Base-by-base conservation (phyloP, 306 rosid genomes). In the Vigna reflexopilosa region DNA sequence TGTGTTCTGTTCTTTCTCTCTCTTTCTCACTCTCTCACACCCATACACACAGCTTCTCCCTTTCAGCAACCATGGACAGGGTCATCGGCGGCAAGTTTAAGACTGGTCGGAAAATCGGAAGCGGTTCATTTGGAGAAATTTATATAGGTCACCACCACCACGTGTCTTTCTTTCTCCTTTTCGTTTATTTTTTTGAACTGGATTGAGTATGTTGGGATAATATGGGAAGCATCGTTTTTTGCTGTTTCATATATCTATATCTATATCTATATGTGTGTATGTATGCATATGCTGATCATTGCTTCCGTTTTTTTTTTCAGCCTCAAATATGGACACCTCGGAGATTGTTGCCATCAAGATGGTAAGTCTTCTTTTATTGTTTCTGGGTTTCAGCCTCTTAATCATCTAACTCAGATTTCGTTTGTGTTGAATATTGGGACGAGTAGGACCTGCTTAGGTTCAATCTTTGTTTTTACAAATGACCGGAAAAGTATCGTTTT, bases 41-140 rank as follows among this genome's bases (percentile, higher is more conserved):
- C 3, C 45, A 30, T 5, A 30, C 49, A 42, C 67, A 15, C 45
- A 9, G 47, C 47, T 40, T 6, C 20, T 44, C 48, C 14, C 48
- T 44, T 44, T 9, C 48, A 10, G 73, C 40, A 5, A 69, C 19
- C 50, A 91, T 91, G 96, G 92, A 91, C 84, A 84, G 92, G 80
- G 63, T 91, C 51, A 40, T 89, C 16, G 97, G 86, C 2, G 92
- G 86, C 3, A 87, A 86, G 84, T 91, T 58, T 80, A 91, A 89
- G 84, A 19, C 89, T 56, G 93, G 97, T 80, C 88, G 90, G 67
- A 91, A 89, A 83, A 89, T 91, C 24, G 97, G 97, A 1, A 86
- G 93, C 78, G 93, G 93, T 14, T 91, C 97, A 0, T 91, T 91
- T 5, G 93, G 97, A 40, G 91, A 91, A 86, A 89, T 89, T 32